phyloP scores from a whole-genome alignment of 805 yeast species.

The Myxozyma geophila region DNA sequence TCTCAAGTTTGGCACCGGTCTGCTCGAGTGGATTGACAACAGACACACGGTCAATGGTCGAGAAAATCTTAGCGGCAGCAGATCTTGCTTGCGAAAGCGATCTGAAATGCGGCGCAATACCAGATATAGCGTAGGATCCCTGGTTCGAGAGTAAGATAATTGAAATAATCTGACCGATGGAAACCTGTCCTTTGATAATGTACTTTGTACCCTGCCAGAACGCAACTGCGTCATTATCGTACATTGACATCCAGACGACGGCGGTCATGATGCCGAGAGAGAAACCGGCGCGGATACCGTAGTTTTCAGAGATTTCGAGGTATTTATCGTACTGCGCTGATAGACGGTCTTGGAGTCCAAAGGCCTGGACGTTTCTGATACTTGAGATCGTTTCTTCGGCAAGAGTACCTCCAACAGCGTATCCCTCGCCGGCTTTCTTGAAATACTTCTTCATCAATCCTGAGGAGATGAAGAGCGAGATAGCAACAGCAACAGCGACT shows the following conservation, averaged over 20 bases:
- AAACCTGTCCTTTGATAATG: constrained; percentile 23
- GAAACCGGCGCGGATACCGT: constrained; percentile 22
- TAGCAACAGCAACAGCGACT: constrained; percentile 43
- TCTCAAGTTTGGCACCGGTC: constrained; percentile 37
- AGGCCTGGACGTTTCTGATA: constrained; percentile 50
- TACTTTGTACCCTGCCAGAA: constrained; percentile 42
- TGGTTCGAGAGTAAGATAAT: constrained; percentile 46
- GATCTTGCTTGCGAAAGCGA: constrained; percentile 47
- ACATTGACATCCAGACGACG: constrained; percentile 37
- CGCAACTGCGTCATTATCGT: constrained; percentile 39
- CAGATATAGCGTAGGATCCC: constrained; percentile 49
- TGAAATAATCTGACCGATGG: constrained; percentile 33
- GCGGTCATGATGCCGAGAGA: constrained; percentile 25
- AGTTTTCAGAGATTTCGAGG: constrained; percentile 23
- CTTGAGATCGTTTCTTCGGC: constrained; percentile 51
- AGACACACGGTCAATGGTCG: constrained; percentile 49
- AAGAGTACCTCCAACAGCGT: constrained; percentile 40
- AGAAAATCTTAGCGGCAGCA: constrained; percentile 47
- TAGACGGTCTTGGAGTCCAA: constrained; percentile 48
- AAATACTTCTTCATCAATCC: constrained; percentile 38
- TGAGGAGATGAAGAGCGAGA: constrained; percentile 41
- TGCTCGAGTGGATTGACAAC: constrained; percentile 42
- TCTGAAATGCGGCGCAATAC: constrained; percentile 48
- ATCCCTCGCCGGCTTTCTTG: constrained; percentile 22
- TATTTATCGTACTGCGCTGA: constrained; percentile 37